Conservation (phyloP, 2,329 filamentous ascomycete genomes). For the Cadophora malorum region DNA sequence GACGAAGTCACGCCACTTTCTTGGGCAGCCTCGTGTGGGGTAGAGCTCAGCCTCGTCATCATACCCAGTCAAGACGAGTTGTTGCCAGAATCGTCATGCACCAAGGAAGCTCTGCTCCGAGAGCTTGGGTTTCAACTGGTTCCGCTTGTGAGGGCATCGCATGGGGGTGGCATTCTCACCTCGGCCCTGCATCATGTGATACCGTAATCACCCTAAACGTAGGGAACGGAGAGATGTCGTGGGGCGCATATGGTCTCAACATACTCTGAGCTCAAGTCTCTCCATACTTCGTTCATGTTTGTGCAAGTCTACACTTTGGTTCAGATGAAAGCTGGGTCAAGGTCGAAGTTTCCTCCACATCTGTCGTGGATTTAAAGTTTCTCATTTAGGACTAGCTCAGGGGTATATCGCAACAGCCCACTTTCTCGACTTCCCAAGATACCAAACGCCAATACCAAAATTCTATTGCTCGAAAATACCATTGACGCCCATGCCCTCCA, state of each 20-base stretch:
- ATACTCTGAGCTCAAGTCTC: background rate
- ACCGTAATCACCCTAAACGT: background rate
- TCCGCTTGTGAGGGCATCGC: background rate
- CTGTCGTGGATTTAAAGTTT: conserved; percentile 7
- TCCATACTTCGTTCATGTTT: background rate
- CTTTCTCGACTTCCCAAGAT: background rate
- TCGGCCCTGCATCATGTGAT: background rate
- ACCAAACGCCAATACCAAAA: conserved; percentile 2
- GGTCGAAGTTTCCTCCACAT: background rate
- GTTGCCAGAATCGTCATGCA: background rate
- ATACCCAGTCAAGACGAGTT: background rate
- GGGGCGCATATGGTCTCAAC: background rate
- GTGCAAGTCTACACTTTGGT: background rate
- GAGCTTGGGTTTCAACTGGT: background rate
- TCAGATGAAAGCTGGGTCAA: background rate
- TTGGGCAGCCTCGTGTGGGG: conserved; percentile 22
- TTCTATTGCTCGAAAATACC: conserved; percentile 2
- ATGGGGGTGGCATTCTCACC: background rate
- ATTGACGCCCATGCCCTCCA: conserved; percentile 6
- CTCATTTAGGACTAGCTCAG: conserved; percentile 18
- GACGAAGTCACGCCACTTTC: conserved; percentile 24
- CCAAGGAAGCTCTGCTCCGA: background rate
- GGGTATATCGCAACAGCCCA: conserved; percentile 14
- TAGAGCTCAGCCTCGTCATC: background rate
- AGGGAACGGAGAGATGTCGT: background rate